Evolutionary conservation across 2,329 filamentous ascomycete species (phyloP), one percentile per base, ranked within the genome.

Genomic region (Sporothrix variecibatus): DNA sequence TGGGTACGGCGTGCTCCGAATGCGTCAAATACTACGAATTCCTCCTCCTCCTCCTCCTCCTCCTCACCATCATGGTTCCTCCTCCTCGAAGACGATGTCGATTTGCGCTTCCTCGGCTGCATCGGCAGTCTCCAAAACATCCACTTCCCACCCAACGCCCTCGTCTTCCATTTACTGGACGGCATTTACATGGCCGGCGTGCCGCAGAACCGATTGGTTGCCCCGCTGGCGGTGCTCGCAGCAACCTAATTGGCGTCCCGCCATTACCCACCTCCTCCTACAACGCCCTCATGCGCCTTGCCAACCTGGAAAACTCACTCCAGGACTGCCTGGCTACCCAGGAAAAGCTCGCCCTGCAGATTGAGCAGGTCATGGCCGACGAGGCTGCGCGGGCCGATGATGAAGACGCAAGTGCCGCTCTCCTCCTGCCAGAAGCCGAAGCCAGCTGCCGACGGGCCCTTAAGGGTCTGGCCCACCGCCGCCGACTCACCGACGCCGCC

Each of bases 301-400:
- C 93, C 6, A 97, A 95, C 74, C 86, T 98, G 20, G 94, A 97
- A 76, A 93, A 93, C 80, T 97, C 94, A 72, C 93, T 98, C 31
- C 94, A 97, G 80, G 95, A 98, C 81, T 94, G 94, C 1, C 84
- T 97, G 11, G 89, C 91, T 1, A 97, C 94, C 0, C 90, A 93
- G 17, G 90, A 93, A 75, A 87, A 87, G 72, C 86, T 98, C 9
- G 90, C 93, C 67, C 83, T 87, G n/a, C 93, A 97, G 76, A 97
- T 98, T 76, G 93, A 93, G 76, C 81, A 85, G 0, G 15, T 49
- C 43, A 82, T 90, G 0, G 80, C 91, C 4, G 80, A 83, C 0
- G 78, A 81, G 0, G 43, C 40, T 12, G 9, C 40, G 9, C 9
- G 82, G 82, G 3, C 38, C 23, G 20, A 7, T 15, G 20, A 15